Conservation (phyloP, 768 basidiomycete species). For the Arthromyces matolae region DNA sequence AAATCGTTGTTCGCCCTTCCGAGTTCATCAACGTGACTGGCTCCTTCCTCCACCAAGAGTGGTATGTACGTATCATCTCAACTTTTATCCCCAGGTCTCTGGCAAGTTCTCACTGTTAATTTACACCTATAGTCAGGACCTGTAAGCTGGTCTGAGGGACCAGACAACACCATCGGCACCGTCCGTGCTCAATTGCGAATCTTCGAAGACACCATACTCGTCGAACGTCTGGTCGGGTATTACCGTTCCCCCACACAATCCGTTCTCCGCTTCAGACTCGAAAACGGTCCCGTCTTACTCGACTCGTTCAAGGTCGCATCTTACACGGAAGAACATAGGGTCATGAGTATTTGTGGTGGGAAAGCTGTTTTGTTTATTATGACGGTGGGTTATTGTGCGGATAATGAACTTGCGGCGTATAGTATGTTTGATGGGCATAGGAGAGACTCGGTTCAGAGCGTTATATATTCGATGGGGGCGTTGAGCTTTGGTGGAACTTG, state of each 20-base stretch:
- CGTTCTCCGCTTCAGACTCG: constrained; percentile 2
- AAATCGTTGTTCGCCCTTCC: background rate
- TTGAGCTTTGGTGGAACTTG: too few species aligned
- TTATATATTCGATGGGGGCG: too few species aligned
- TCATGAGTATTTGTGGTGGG: constrained; percentile 13
- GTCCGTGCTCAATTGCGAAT: constrained; percentile 1
- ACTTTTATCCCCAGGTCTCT: too few species aligned
- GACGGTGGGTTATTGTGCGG: constrained; percentile 7
- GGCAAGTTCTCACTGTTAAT: too few species aligned
- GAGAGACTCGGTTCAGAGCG: background rate
- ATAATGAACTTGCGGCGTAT: constrained; percentile 3
- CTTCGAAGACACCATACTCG: background rate
- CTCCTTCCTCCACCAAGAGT: constrained; percentile 13
- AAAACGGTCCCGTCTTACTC: background rate
- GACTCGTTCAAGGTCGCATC: background rate
- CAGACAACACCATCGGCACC: constrained; percentile 9
- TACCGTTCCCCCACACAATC: constrained; percentile 3
- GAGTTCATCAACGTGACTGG: constrained; percentile 9
- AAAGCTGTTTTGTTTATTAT: constrained; percentile 9
- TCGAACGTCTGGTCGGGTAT: constrained; percentile 7
- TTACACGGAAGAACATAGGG: constrained; percentile 11
- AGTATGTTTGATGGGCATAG: background rate
- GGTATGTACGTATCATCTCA: constrained; percentile 18
- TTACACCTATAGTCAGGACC: constrained; percentile 3
- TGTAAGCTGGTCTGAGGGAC: constrained; percentile 4